A percentile compares a stretch with the other conserved stretches of the same genome.
These are phyloP conservation scores for Vaccinium vitisidaea DNA, from an alignment of 148 eudicot species.

Conservation along the genomic window DNA sequence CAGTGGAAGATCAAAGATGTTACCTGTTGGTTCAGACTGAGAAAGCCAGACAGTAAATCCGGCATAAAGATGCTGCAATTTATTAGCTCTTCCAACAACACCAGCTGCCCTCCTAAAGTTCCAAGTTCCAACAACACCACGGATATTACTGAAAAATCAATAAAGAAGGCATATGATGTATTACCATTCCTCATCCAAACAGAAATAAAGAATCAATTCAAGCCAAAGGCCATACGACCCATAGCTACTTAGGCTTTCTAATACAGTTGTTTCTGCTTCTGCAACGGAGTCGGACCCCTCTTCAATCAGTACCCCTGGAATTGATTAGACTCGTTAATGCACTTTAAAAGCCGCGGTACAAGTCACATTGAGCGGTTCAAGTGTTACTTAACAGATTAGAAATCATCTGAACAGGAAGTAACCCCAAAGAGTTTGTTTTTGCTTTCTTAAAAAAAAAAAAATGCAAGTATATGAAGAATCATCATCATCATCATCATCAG, in stretches of 20 bases:
- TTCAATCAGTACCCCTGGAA: constrained; percentile 49
- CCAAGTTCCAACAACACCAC: constrained; percentile 56
- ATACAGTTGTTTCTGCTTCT: constrained; percentile 64
- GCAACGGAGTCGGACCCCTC: constrained; percentile 79
- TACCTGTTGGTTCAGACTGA: constrained; percentile 68
- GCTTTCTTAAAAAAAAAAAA: neutral
- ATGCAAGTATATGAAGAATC: neutral
- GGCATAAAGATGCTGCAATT: constrained; percentile 83
- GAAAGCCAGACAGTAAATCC: constrained; percentile 94
- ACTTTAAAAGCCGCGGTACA: constrained; percentile 22
- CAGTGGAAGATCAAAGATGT: neutral
- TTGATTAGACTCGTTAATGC: constrained; percentile 30
- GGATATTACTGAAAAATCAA: constrained; percentile 59
- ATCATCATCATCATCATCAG: constrained; percentile 4
- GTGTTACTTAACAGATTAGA: neutral
- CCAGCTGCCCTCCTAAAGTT: constrained; percentile 85
- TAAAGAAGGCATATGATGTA: neutral
- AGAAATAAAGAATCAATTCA: constrained; percentile 8
- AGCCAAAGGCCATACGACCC: constrained; percentile 9
- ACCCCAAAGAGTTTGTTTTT: neutral
- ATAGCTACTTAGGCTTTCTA: constrained; percentile 91
- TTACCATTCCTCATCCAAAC: neutral
- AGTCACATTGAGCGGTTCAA: constrained; percentile 14
- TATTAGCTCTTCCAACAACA: constrained; percentile 57
- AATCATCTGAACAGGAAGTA: constrained; percentile 3